Evolutionary conservation across 148 eudicot genomes (phyloP), one percentile per base, ranked within the genome.

Genomic region (Cornus controversa): DNA sequence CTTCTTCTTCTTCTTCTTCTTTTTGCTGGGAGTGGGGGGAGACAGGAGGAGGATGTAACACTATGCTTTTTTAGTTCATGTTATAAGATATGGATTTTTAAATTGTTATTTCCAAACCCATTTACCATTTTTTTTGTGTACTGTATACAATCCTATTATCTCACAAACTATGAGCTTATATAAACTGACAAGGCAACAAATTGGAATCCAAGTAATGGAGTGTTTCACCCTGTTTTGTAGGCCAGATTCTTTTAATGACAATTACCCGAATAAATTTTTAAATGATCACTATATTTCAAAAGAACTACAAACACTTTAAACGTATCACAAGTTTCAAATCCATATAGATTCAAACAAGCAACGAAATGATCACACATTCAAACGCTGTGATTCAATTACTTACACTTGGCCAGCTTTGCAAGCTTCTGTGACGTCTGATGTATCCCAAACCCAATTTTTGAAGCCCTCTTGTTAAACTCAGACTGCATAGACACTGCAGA

Each of bases 361-460:
- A 60, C 23, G 1, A 57, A 57, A 57, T 57, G 1, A 57, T 15
- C 20, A 60, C 23, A 60, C 24, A 60, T 18, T 14, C 22, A 54
- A 54, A 54, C 22, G 20, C 64, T 20, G 25, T 23, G 7, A 36
- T 26, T 16, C 3, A 74, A 26, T 9, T 31, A 84, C 94, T 85
- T 73, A 92, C 97, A 87, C 86, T 90, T 88, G 1, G 97, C 92
- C 22, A 93, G 93, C 85, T 90, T 93, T 5, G 92, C 70, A 8
- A 93, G 95, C 80, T 91, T 91, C 92, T 93, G 95, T 15, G 93
- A 90, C 42, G 95, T 90, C 78, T 91, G 97, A 50, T 93, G 95
- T 45, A 93, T 93, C 23, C 86, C 95, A 20, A 83, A 82, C 77
- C 93, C 95, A 63, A 93, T 91, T 71, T 87, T 90, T 3, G 95